A percentile compares a stretch with the other conserved stretches of the same genome.
Conservation (phyloP, 2,329 filamentous ascomycete genomes). For the Bipolaris bicolor region DNA sequence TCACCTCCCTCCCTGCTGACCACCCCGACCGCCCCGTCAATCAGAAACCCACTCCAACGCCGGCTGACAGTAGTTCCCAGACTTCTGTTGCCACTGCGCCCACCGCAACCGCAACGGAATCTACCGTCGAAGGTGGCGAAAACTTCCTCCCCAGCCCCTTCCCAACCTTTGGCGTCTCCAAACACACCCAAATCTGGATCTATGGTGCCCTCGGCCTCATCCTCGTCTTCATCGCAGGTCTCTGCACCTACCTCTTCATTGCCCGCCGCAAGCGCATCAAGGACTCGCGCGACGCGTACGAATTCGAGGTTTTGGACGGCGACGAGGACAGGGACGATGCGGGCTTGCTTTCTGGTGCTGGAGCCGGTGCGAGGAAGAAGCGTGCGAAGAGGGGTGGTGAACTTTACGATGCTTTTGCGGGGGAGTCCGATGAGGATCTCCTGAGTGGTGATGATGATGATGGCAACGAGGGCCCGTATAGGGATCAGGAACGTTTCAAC, state of each 20-base stretch:
- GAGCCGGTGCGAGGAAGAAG: constrained; percentile 48
- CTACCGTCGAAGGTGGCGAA: constrained; percentile 36
- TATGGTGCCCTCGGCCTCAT: constrained; percentile 88
- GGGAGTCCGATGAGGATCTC: constrained; percentile 79
- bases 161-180: constrained; percentile 87
- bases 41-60: constrained; percentile 56
- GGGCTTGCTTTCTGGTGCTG: constrained; percentile 49
- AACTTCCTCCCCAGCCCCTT: constrained; percentile 81
- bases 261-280: constrained; percentile 77
- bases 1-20: constrained; percentile 53
- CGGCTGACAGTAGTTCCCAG: constrained; percentile 33
- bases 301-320: constrained; percentile 90
- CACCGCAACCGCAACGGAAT: constrained; percentile 26
- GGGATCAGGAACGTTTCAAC: constrained; percentile 39
- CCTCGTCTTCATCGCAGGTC: constrained; percentile 76
- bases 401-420: constrained; percentile 96
- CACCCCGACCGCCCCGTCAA: constrained; percentile 63
- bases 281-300: constrained; percentile 82
- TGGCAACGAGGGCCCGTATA: constrained; percentile 46
- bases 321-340: constrained; percentile 69
- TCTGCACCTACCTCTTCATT: constrained; percentile 82
- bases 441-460: constrained; percentile 55
- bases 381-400: constrained; percentile 75
- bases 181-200: constrained; percentile 90
- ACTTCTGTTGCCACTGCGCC: constrained; percentile 22